These are phyloP conservation scores for Beta lomatogona DNA, from an alignment of 179 eudicot species.

Conservation along the genomic window DNA sequence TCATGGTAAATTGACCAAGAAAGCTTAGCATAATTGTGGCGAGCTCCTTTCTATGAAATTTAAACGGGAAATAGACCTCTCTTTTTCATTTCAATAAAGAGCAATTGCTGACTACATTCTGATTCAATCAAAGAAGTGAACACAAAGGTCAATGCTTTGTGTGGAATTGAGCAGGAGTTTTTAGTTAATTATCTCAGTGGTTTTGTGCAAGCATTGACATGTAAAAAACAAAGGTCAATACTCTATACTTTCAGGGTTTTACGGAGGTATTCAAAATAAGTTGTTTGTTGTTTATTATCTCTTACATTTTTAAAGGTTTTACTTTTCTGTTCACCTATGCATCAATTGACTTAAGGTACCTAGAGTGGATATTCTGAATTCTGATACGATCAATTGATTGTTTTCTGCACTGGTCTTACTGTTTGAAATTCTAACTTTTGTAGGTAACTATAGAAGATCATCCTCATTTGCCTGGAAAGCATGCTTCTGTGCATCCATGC, in stretches of 20 bases:
- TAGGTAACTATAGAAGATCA: constrained; percentile 97
- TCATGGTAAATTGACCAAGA: neutral
- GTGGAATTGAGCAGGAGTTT: neutral
- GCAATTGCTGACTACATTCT: neutral
- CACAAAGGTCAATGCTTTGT: neutral
- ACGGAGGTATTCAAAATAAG: neutral
- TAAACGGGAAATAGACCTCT: neutral
- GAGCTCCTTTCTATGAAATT: neutral
- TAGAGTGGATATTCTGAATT: too few species aligned
- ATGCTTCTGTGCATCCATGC: constrained; percentile 99
- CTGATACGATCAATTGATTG: neutral
- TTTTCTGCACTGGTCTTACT: neutral
- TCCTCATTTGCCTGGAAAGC: constrained; percentile 96
- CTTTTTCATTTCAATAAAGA: neutral
- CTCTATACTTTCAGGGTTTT: neutral
- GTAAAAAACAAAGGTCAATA: neutral
- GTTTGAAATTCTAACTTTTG: neutral
- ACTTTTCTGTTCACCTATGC: neutral
- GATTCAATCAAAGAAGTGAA: neutral
- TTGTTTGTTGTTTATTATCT: neutral
- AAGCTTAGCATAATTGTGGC: too few species aligned
- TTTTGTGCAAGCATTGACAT: neutral
- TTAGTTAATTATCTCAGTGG: neutral
- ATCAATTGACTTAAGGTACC: neutral
- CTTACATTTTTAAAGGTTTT: neutral